phyloP scores from a whole-genome alignment of 805 yeast species.

The Yamadazyma phyllophila region DNA sequence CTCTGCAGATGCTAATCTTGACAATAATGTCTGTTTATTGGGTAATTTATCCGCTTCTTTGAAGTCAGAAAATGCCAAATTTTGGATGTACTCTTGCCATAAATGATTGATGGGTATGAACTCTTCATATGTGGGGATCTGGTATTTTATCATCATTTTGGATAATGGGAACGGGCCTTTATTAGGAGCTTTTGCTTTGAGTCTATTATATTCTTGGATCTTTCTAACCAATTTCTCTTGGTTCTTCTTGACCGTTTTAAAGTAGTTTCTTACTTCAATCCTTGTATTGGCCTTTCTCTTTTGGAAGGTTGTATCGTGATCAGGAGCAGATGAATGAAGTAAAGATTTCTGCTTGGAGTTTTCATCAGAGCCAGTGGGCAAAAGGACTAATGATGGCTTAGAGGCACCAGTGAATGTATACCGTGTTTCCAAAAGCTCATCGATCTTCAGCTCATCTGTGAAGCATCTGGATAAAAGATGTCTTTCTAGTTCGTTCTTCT shows the following conservation, averaged over 20 bases:
- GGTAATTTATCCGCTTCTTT: constrained; percentile 20
- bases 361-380: constrained; percentile 31
- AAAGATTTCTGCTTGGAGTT: constrained; percentile 17
- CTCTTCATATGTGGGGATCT: constrained; percentile 44
- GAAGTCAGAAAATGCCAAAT: constrained; percentile 42
- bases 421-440: constrained; percentile 42
- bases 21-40: constrained; percentile 34
- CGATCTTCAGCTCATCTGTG: constrained; percentile 33
- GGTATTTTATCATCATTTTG: constrained; percentile 22
- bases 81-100: constrained; percentile 71
- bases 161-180: constrained; percentile 24
- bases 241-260: constrained; percentile 32
- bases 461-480: constrained; percentile 46
- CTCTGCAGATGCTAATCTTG: constrained; percentile 72
- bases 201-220: constrained; percentile 30
- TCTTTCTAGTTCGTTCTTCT: constrained; percentile 44
- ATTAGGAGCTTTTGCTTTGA: constrained; percentile 16
- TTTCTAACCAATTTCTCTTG: constrained; percentile 41
- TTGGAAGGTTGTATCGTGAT: constrained; percentile 10
- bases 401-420: constrained; percentile 47
- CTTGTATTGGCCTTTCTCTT: constrained; percentile 32
- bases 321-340: constrained; percentile 15
- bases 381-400: constrained; percentile 43
- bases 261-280: constrained; percentile 41
- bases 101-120: constrained; percentile 56